phyloP scores from a whole-genome alignment of 257 asterid genomes.

The Solanum chilense region DNA sequence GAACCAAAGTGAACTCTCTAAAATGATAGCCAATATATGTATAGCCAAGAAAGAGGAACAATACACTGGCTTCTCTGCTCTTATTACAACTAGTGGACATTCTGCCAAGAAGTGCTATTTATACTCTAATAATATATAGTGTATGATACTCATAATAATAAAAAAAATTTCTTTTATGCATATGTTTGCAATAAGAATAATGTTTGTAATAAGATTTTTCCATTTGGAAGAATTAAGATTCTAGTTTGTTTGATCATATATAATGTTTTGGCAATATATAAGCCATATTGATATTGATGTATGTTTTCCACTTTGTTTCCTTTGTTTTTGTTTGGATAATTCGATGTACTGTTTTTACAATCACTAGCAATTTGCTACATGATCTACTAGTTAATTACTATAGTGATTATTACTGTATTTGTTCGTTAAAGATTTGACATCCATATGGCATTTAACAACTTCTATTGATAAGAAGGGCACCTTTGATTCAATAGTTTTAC shows the following conservation, averaged over 20 bases:
- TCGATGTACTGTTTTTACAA: neutral
- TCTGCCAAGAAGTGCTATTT: conserved; percentile 12
- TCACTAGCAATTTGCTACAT: neutral
- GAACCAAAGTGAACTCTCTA: conserved; percentile 1
- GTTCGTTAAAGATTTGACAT: no score
- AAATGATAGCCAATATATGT: neutral
- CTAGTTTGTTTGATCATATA: neutral
- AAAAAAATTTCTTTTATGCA: neutral
- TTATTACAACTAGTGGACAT: neutral
- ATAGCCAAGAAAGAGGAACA: neutral
- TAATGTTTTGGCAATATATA: neutral
- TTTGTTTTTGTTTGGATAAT: neutral
- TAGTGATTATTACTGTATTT: no score
- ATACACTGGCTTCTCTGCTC: conserved; percentile 3
- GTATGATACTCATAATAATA: neutral
- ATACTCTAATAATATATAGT: neutral
- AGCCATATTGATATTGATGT: neutral
- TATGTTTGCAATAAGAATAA: neutral
- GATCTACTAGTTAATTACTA: neutral
- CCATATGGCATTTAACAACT: no score
- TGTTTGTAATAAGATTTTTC: neutral
- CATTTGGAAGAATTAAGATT: neutral
- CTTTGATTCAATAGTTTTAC: no score
- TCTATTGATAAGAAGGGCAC: no score
- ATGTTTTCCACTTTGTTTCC: neutral